Evolutionary conservation across 305 asterid genomes (phyloP), one percentile per base, ranked within the genome.

Genomic region (Salvia sclarea): DNA sequence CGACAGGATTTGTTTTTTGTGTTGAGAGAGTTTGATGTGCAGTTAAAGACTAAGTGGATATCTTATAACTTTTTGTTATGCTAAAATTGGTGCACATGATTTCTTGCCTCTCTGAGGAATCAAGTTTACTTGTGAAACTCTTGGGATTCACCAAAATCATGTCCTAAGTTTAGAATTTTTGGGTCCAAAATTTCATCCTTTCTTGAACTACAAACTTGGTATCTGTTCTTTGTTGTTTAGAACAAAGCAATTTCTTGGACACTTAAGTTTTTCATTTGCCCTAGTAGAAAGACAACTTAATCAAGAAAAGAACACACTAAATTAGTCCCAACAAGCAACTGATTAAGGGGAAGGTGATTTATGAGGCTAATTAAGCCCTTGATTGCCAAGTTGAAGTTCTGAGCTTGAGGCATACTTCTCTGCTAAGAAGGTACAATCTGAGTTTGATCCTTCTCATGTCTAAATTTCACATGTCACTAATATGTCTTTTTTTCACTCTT

Each of bases 241-340:
- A 38, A 38, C 14, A 38, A 38, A 38, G 11, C 3, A 59, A 35
- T 37, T 41, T 3, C 16, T 31, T 49, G 55, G 35, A 16, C 52
- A 35, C 1, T n/a, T 30, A 58, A 10, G 47, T 5, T 66, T 53
- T 55, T 20, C 64, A 38, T 61, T 53, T 43, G 64, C 33, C 74
- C 37, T 62, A 3, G 17, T 7, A 30, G n/a, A 13, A n/a, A 64
- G 55, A 18, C 7, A 49, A 61, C 44, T 57, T 33, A 65, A 21
- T 62, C 69, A 83, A 84, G 90, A 11, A 83, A 81, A 77, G 82
- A 74, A 80, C 76, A 72, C 30, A 57, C 33, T 12, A 53, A 18
- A 41, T 11, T 17, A 21, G 41, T 31, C 69, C 49, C 17, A 56
- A 64, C 49, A 72, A 78, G 69, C 60, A 54, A 76, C 35, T 31